Evolutionary conservation across 139 green algal species (phyloP).

Genomic region (Tetradesmus lagerheimii): DNA sequence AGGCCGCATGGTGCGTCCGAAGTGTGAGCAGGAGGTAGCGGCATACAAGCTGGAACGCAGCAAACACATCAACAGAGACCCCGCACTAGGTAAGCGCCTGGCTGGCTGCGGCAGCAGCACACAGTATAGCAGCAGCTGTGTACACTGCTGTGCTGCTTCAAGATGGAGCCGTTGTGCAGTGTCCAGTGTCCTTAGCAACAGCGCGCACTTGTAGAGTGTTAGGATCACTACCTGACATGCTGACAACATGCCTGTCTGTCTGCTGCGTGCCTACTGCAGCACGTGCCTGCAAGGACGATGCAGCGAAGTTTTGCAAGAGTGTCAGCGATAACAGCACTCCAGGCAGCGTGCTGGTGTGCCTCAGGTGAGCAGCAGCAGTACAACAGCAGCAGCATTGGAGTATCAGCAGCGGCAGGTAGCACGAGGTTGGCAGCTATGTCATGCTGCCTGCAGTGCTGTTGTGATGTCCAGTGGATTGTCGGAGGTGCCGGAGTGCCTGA

Average conservation of each 20-base stretch:
- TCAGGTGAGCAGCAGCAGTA: slow-evolving; percentile 54
- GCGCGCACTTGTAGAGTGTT: neutral
- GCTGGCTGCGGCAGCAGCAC: slow-evolving; percentile 35
- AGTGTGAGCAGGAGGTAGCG: slow-evolving; percentile 54
- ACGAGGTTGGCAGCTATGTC: neutral
- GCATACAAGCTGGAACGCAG: slow-evolving; percentile 65
- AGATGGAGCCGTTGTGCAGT: neutral
- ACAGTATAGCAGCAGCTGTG: neutral
- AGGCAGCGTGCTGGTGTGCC: slow-evolving; percentile 69
- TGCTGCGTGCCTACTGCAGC: slow-evolving; percentile 41
- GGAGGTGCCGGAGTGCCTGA: too few relatives aligned
- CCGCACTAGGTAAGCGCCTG: slow-evolving; percentile 67
- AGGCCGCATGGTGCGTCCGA: slow-evolving; percentile 65
- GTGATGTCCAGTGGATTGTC: neutral
- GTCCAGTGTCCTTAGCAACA: neutral
- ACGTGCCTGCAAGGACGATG: slow-evolving; percentile 78
- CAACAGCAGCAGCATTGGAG: neutral
- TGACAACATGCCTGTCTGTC: neutral
- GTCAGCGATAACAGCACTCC: slow-evolving; percentile 49
- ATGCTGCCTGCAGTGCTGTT: neutral
- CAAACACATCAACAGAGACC: slow-evolving; percentile 86
- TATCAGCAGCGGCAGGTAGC: neutral
- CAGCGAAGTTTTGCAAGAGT: slow-evolving; percentile 70
- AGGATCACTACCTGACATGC: neutral
- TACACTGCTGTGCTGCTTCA: neutral